Base-by-base conservation (phyloP, 2,329 filamentous ascomycete genomes). In the Hymenoscyphus scutula region DNA sequence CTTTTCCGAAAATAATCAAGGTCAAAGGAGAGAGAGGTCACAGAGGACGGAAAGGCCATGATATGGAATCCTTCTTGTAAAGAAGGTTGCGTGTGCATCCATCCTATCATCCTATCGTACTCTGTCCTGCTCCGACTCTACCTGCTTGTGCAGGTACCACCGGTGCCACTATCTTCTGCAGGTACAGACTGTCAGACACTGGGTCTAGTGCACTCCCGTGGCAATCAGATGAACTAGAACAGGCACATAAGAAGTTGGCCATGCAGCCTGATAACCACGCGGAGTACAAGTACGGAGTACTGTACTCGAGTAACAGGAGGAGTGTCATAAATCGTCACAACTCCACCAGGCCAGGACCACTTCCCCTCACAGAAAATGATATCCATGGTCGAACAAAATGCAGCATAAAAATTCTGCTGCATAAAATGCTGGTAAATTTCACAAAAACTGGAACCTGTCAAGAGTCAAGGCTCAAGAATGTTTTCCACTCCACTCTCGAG, bases 391-490 rank as follows among this genome's bases (percentile, higher is more conserved):
- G 5, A 53, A n/a, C 53, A 45, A 54, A 51, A 58, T 65, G 64
- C 58, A 62, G 53, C 58, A 61, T 53, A 62, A 65, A 63, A 63
- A 58, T 53, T 65, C 61, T 63, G 63, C 63, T 56, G 53, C 53
- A 65, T 56, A 65, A 65, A 59, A 53, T 32, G 23, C 58, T 27
- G 27, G 34, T 23, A 8, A 48, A 8, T 60, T 25, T 55, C 45
- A 34, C 29, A 19, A 34, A 37, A 51, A 13, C 19, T 51, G 41
- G 41, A 45, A 15, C 41, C 8, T 19, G 41, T n/a, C 11, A 19
- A 19, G 38, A 8, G 5, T n/a, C 3, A n/a, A n/a, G 17, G 13
- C 51, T 3, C 30, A 5, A 25, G n/a, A 27, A 13, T n/a, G n/a
- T 15, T 19, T 19, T 29, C 11, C 10, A 10, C 13, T 34, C 19